Evolutionary conservation across 352 stramenopile genomes (phyloP).

Genomic region (Phytophthora foliorum): DNA sequence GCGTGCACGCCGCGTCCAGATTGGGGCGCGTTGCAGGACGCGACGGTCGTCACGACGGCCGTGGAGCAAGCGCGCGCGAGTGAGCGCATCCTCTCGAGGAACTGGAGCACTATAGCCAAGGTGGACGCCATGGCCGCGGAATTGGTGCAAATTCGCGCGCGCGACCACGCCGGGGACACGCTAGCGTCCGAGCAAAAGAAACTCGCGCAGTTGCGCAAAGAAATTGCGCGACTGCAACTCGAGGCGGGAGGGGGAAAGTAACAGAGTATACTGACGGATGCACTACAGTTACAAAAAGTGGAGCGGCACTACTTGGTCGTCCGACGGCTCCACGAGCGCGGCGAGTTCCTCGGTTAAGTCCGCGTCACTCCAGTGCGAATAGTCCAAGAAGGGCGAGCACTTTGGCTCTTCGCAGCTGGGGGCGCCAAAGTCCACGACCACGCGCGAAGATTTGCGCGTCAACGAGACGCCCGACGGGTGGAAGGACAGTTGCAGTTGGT

Average conservation of each 20-base stretch:
- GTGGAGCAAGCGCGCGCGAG: constrained; percentile 50
- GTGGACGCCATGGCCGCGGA: constrained; percentile 61
- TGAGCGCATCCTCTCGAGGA: constrained; percentile 63
- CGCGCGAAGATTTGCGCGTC: constrained; percentile 26
- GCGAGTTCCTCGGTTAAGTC: constrained; percentile 51
- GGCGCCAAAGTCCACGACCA: constrained; percentile 66
- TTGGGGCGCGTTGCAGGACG: constrained; percentile 66
- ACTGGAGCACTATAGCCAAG: constrained; percentile 76
- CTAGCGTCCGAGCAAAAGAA: constrained; percentile 64
- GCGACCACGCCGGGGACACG: constrained; percentile 59
- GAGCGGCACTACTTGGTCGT: too few species aligned
- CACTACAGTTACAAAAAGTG: too few species aligned
- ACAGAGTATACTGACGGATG: too few species aligned
- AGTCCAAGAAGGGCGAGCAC: constrained; percentile 29
- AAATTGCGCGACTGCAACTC: constrained; percentile 69
- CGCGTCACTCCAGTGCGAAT: constrained; percentile 50
- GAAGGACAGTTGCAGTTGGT: constrained; percentile 27
- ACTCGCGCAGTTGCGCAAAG: constrained; percentile 62
- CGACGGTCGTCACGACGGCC: constrained; percentile 63
- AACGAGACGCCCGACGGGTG: too few species aligned
- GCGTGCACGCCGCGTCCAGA: constrained; percentile 72
- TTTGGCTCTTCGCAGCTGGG: constrained; percentile 56
- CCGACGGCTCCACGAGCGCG: constrained; percentile 41
- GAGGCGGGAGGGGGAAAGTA: too few species aligned
- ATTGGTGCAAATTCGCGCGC: constrained; percentile 57